Conservation (phyloP, 169 alveolate genomes). For the Cardiosporidium cionae region DNA sequence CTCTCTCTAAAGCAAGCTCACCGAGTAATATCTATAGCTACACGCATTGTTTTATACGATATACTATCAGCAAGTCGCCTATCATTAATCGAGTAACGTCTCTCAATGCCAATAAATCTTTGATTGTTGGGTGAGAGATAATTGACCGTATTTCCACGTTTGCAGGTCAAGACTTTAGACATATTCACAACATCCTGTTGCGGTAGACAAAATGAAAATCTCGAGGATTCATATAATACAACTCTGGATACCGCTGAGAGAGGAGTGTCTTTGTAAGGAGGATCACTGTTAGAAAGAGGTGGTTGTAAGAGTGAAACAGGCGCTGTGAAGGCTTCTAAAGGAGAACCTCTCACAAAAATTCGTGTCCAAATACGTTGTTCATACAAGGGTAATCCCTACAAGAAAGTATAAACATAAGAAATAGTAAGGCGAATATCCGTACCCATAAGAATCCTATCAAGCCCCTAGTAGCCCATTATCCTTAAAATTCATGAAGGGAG, state of each 20-base stretch:
- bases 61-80: conserved; percentile 21
- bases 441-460: too few relatives aligned
- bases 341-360: conserved; percentile 30
- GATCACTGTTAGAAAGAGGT: conserved; percentile 4
- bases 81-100: conserved; percentile 25
- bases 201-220: conserved; percentile 25
- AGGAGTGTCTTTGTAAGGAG: conserved; percentile 1
- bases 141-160: conserved; percentile 38
- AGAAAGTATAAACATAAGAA: not conserved
- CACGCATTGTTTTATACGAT: not conserved
- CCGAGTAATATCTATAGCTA: not conserved
- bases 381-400: conserved; percentile 27
- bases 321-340: conserved; percentile 20
- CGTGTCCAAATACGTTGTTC: conserved; percentile 27
- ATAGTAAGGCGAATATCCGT: too few relatives aligned
- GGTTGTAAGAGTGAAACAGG: conserved; percentile 8
- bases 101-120: conserved; percentile 34
- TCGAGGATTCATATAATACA: conserved; percentile 21
- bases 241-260: too few relatives aligned
- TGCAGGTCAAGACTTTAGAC: conserved; percentile 29
- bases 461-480: not conserved
- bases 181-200: conserved; percentile 20
- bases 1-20: not conserved
- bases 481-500: not conserved
- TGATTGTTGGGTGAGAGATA: conserved; percentile 39